phyloP scores from a whole-genome alignment of 2,329 filamentous ascomycete genomes.

The Microcyclospora pomicola region DNA sequence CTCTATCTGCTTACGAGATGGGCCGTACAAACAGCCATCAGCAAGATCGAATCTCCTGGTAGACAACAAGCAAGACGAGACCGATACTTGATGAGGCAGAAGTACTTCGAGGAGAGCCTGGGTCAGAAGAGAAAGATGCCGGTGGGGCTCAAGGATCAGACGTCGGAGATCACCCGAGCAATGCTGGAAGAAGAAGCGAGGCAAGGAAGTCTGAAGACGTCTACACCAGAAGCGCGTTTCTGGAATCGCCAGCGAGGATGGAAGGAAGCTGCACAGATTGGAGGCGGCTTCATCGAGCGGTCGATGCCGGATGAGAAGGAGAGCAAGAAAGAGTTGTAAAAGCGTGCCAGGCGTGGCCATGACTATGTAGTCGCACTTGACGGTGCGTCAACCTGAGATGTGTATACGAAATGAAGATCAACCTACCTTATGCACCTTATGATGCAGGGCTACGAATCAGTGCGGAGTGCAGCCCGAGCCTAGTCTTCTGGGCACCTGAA shows the following conservation, averaged over 20 bases:
- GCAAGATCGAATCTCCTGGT: conserved; percentile 72
- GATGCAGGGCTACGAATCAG: too few species aligned
- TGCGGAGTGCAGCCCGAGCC: too few species aligned
- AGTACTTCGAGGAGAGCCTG: conserved; percentile 60
- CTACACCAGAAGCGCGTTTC: conserved; percentile 35
- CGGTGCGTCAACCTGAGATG: too few species aligned
- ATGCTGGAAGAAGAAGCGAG: conserved; percentile 47
- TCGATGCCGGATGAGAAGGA: conserved; percentile 13
- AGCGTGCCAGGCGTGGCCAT: too few species aligned
- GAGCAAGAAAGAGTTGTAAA: conserved; percentile 22
- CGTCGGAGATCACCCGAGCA: conserved; percentile 49
- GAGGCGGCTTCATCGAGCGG: conserved; percentile 37
- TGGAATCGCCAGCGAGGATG: conserved; percentile 39
- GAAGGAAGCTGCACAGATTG: conserved; percentile 38
- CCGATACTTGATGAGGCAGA: conserved; percentile 66
- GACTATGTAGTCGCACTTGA: too few species aligned
- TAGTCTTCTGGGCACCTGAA: too few species aligned
- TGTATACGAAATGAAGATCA: too few species aligned
- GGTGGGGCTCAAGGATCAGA: conserved; percentile 28
- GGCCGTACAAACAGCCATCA: conserved; percentile 57
- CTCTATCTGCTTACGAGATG: conserved; percentile 69
- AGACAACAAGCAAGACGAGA: conserved; percentile 74
- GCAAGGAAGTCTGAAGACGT: conserved; percentile 26
- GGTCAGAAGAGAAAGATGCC: not conserved
- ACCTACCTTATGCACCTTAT: too few species aligned